A percentile compares a stretch with the other conserved stretches of the same genome.
Evolutionary conservation across 2,329 filamentous ascomycete species (phyloP).

Genomic region (Lecanicillium sp.): DNA sequence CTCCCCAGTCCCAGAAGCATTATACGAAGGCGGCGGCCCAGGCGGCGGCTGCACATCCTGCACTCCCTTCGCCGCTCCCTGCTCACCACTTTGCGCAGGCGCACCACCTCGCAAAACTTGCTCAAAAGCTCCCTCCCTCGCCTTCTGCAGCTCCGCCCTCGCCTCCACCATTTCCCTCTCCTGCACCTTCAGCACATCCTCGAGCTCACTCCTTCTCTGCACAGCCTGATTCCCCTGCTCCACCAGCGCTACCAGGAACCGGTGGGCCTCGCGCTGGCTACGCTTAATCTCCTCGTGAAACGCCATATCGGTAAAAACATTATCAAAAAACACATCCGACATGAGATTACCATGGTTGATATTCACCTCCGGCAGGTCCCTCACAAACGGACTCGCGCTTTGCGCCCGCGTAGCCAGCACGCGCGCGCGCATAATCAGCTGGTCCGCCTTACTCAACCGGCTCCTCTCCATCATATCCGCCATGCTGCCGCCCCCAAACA

Average conservation of each 20-base stretch:
- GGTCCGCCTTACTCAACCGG: slow-evolving; percentile 39
- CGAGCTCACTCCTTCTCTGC: slow-evolving; percentile 19
- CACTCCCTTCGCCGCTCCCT: neutral
- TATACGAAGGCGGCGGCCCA: neutral
- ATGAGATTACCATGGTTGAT: slow-evolving; percentile 39
- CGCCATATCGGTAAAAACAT: slow-evolving; percentile 43
- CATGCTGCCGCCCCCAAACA: slow-evolving; percentile 41
- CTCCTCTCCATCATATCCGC: slow-evolving; percentile 47
- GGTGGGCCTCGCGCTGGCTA: slow-evolving; percentile 27
- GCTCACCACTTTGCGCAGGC: neutral
- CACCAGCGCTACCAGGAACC: slow-evolving; percentile 23
- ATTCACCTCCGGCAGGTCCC: slow-evolving; percentile 28
- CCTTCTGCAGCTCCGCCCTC: slow-evolving; percentile 32
- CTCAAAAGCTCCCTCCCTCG: slow-evolving; percentile 30
- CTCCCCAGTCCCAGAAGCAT: no score
- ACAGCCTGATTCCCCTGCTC: slow-evolving; percentile 24
- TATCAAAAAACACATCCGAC: slow-evolving; percentile 47
- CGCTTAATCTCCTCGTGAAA: slow-evolving; percentile 45
- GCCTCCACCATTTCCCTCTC: slow-evolving; percentile 24
- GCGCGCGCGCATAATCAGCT: slow-evolving; percentile 29
- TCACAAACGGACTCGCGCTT: slow-evolving; percentile 28
- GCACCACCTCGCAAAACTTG: slow-evolving; percentile 9
- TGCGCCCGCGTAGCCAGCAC: slow-evolving; percentile 32
- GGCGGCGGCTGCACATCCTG: slow-evolving; percentile 1
- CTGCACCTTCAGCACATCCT: slow-evolving; percentile 21